Percentiles rank a stretch among this genome's conserved stretches.
Evolutionary conservation across 2,329 filamentous ascomycete species (phyloP).

Genomic region (Apiospora koreana): DNA sequence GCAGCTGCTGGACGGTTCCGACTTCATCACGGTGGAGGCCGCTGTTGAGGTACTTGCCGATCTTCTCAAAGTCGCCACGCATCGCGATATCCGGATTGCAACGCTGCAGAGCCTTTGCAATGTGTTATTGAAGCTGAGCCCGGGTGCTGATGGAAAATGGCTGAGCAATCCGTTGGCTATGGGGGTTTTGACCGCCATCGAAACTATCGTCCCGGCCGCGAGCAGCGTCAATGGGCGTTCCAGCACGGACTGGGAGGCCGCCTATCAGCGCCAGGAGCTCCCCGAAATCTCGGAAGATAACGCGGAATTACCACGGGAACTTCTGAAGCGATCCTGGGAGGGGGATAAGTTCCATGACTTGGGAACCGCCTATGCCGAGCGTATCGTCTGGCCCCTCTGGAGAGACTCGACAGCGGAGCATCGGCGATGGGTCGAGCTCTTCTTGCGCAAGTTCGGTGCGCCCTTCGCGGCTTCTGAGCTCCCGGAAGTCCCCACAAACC

Average conservation of each 20-base stretch:
- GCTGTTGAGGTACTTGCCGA: constrained; percentile 30
- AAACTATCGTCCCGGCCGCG: not conserved
- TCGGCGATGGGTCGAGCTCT: not conserved
- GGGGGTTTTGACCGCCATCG: not conserved
- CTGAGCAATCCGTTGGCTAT: not conserved
- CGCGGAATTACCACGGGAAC: not conserved
- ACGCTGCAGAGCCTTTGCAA: constrained; percentile 31
- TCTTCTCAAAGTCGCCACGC: constrained; percentile 31
- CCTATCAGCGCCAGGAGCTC: not conserved
- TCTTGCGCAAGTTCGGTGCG: not conserved
- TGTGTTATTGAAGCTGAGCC: constrained; percentile 15
- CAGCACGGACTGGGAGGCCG: not conserved
- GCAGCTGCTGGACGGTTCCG: constrained; percentile 31
- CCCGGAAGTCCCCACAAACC: not conserved
- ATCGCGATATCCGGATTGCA: constrained; percentile 34
- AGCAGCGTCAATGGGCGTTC: not conserved
- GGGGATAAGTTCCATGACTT: not conserved
- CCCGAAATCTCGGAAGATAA: not conserved
- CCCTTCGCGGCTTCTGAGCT: not conserved
- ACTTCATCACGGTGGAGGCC: constrained; percentile 26
- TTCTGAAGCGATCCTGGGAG: not conserved
- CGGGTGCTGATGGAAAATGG: not conserved
- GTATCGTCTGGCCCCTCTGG: not conserved
- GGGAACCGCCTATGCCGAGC: not conserved
- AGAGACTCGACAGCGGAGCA: not conserved